Conservation (phyloP, 2,329 filamentous ascomycete species). For the Fusarium heterosporum region DNA sequence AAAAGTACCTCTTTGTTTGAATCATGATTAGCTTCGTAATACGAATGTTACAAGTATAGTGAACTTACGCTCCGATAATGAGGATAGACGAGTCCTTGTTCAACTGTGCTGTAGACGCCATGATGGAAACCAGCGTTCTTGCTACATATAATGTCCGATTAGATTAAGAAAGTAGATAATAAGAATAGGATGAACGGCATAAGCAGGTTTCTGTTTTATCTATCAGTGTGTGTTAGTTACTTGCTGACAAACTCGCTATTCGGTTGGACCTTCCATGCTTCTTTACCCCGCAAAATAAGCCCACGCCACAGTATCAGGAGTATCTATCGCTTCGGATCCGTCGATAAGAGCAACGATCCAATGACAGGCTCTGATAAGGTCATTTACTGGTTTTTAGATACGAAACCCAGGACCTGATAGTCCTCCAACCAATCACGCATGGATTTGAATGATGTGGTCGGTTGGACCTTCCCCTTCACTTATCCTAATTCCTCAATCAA, state of each 20-base stretch:
- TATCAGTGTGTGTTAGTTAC: neutral
- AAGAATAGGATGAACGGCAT: neutral
- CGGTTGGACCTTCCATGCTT: neutral
- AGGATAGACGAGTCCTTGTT: conserved; percentile 12
- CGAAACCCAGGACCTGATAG: neutral
- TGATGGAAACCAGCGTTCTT: neutral
- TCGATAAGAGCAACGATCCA: neutral
- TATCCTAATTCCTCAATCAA: neutral
- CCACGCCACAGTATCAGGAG: neutral
- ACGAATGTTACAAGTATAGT: neutral
- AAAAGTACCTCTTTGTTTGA: conserved; percentile 2
- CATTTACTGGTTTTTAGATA: too few species aligned
- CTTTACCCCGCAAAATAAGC: neutral
- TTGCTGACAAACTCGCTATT: neutral
- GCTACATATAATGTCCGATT: neutral
- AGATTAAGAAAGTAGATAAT: neutral
- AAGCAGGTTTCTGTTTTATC: neutral
- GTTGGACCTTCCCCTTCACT: conserved; percentile 8
- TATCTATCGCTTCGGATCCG: neutral
- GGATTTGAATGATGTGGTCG: neutral
- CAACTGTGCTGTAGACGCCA: neutral
- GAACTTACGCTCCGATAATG: conserved; percentile 10
- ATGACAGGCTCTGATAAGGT: neutral
- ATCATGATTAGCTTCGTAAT: neutral
- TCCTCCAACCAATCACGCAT: neutral